Evolutionary conservation across 805 yeast species (phyloP).

Genomic region (Cyberlindnera saturnus): DNA sequence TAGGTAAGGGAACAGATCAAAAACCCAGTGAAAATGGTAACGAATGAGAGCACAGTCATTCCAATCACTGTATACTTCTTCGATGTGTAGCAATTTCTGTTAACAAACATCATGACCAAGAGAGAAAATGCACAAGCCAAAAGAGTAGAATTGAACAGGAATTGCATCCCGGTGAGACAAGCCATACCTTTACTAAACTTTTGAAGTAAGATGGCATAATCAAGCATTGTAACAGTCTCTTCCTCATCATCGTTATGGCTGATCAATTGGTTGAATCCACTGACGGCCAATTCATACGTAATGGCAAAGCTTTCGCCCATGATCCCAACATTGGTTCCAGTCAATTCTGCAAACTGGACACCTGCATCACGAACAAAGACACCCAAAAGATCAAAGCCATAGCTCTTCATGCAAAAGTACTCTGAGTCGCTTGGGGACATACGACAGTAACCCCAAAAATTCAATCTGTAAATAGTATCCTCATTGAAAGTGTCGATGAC

Average conservation of each 20-base stretch:
- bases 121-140: not conserved
- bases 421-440: conserved; percentile 18
- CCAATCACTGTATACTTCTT: conserved; percentile 7
- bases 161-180: conserved; percentile 10
- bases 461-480: conserved; percentile 36
- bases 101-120: not conserved
- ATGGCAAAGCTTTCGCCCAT: conserved; percentile 36
- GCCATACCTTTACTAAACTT: conserved; percentile 23
- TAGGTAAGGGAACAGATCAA: conserved; percentile 20
- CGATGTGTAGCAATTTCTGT: not conserved
- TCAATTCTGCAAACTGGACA: conserved; percentile 34
- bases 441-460: conserved; percentile 45
- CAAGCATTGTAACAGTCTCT: conserved; percentile 11
- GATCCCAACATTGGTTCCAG: conserved; percentile 33
- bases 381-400: conserved; percentile 42
- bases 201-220: conserved; percentile 22
- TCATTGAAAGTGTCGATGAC: conserved; percentile 41
- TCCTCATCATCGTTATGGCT: conserved; percentile 7
- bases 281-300: conserved; percentile 32
- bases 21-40: conserved; percentile 11
- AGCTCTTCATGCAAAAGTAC: conserved; percentile 29
- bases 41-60: conserved; percentile 12
- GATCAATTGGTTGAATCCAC: conserved; percentile 22
- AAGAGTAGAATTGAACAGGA: not conserved
- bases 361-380: conserved; percentile 47